Percentiles rank a stretch among this genome's conserved stretches.
Conservation (phyloP, 129 eudicot species). For the Erigeron canadensis region DNA sequence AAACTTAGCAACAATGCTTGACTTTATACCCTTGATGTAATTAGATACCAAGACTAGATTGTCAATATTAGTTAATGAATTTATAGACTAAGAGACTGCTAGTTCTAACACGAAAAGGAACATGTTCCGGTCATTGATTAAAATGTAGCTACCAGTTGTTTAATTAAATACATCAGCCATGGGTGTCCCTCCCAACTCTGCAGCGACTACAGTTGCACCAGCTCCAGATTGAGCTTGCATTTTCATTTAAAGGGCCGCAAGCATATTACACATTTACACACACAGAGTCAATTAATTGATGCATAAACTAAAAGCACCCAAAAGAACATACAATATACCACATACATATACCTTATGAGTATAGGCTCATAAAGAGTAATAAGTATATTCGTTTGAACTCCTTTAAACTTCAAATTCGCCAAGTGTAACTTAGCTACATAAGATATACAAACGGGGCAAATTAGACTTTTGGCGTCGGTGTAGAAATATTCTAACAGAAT, state of each 20-base stretch:
- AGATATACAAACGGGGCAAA: too few species aligned
- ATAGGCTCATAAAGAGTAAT: conserved; percentile 88
- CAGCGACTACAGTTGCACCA: conserved; percentile 74
- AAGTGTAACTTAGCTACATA: conserved; percentile 39
- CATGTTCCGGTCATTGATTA: conserved; percentile 74
- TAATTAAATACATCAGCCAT: conserved; percentile 68
- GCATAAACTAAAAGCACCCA: conserved; percentile 4
- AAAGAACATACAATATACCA: neutral
- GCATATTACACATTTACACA: neutral
- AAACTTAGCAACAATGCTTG: too few species aligned
- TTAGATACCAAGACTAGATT: too few species aligned
- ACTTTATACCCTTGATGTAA: too few species aligned
- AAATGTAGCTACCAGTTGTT: conserved; percentile 62
- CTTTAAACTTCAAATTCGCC: conserved; percentile 91
- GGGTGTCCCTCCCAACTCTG: conserved; percentile 62
- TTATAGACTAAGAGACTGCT: too few species aligned
- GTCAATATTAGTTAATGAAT: too few species aligned
- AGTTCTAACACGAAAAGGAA: conserved; percentile 16
- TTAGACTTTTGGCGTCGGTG: too few species aligned
- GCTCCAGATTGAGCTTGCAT: conserved; percentile 78
- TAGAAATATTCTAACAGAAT: too few species aligned
- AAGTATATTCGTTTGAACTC: conserved; percentile 76
- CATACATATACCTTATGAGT: conserved; percentile 63
- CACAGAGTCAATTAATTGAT: neutral
- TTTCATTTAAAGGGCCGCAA: conserved; percentile 85